phyloP scores from a whole-genome alignment of 352 stramenopile species.

The Phytophthora macrochlamydospora region DNA sequence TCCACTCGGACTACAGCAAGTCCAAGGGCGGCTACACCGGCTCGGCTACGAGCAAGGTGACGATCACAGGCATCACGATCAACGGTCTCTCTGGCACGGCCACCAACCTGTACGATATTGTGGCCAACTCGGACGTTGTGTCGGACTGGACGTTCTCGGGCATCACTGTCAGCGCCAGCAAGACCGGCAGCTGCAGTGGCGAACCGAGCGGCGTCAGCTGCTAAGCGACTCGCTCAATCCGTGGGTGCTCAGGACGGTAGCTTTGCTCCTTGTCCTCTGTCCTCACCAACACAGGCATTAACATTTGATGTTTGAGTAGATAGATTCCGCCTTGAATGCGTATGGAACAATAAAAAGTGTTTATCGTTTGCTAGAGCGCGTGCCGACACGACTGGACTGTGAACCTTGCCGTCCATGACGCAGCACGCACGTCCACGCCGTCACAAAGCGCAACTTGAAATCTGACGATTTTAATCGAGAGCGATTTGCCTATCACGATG shows the following conservation, averaged over 20 bases:
- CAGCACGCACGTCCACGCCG: no score
- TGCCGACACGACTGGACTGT: no score
- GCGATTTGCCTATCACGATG: background rate
- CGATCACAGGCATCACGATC: constrained; percentile 27
- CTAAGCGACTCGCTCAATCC: constrained; percentile 3
- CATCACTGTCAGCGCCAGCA: constrained; percentile 18
- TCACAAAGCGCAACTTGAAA: no score
- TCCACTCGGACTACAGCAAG: constrained; percentile 41
- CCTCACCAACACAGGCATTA: background rate
- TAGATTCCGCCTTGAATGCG: no score
- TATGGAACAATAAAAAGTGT: no score
- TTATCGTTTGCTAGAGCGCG: no score
- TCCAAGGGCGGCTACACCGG: constrained; percentile 26
- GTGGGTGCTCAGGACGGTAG: background rate
- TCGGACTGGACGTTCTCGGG: constrained; percentile 28
- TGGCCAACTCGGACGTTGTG: constrained; percentile 14
- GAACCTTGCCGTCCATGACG: no score
- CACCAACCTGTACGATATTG: constrained; percentile 28
- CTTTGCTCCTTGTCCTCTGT: background rate
- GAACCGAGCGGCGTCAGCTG: constrained; percentile 23
- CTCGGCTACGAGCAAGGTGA: constrained; percentile 20
- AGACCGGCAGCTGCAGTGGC: constrained; percentile 20
- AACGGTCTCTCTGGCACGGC: constrained; percentile 23
- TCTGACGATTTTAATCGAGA: background rate
- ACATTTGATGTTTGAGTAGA: background rate